These are phyloP conservation scores for Penicillium concentricum DNA, from an alignment of 2,329 filamentous ascomycete genomes.

Conservation along the genomic window DNA sequence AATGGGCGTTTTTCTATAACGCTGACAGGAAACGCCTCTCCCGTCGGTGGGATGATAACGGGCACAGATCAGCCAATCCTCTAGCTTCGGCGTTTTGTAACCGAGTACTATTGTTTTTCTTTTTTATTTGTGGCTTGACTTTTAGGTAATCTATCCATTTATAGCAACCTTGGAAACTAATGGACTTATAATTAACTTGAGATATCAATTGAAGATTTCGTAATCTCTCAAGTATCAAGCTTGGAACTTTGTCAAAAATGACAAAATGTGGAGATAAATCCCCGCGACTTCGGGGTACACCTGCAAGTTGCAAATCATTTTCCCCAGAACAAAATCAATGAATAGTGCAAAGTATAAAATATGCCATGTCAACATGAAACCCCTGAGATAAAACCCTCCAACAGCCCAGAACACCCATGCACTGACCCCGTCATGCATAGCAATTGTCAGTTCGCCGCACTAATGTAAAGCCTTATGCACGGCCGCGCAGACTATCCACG, in stretches of 20 bases:
- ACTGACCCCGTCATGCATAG: conserved; percentile 17
- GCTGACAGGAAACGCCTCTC: conserved; percentile 20
- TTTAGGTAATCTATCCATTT: conserved; percentile 3
- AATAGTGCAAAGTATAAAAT: not conserved
- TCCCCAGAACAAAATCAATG: not conserved
- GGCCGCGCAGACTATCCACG: conserved; percentile 14
- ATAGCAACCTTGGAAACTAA: no score
- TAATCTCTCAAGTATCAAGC: not conserved
- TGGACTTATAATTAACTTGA: not conserved
- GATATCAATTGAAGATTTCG: not conserved
- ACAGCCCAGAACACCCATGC: conserved; percentile 4
- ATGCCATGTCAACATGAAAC: conserved; percentile 1
- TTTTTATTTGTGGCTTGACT: not conserved
- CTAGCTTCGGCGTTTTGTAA: conserved; percentile 1
- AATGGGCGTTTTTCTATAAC: conserved; percentile 9
- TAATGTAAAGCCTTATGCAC: conserved; percentile 20
- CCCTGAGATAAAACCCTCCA: conserved; percentile 15
- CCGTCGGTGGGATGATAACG: conserved; percentile 13
- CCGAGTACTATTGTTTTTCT: not conserved
- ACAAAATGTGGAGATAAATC: not conserved
- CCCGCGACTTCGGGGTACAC: conserved; percentile 4
- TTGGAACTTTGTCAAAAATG: no score
- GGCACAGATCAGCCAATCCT: conserved; percentile 2
- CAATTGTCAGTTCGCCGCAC: conserved; percentile 25
- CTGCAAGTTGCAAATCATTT: conserved; percentile 11